Evolutionary conservation across 768 basidiomycete genomes (phyloP).

Genomic region (Hericium coralloides): DNA sequence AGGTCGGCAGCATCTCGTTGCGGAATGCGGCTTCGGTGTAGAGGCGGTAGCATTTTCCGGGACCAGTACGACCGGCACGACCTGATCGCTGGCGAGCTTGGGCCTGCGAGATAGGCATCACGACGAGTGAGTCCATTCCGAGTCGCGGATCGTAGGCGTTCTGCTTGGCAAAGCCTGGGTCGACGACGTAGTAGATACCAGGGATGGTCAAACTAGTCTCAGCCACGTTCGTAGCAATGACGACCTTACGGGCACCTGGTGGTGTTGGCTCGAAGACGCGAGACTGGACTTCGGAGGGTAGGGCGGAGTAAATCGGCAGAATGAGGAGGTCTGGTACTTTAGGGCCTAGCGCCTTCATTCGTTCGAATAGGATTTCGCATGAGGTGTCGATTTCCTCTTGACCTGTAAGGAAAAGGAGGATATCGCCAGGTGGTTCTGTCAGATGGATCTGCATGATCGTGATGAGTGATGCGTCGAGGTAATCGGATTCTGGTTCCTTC

Average conservation of each 20-base stretch:
- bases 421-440: slow-evolving; percentile 93
- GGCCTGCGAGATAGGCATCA: slow-evolving; percentile 98
- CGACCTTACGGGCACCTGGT: slow-evolving; percentile 96
- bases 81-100: slow-evolving; percentile 94
- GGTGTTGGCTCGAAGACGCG: slow-evolving; percentile 97
- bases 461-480: slow-evolving; percentile 95
- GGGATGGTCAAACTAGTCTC: slow-evolving; percentile 98
- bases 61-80: slow-evolving; percentile 95
- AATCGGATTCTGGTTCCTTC: slow-evolving; percentile 96
- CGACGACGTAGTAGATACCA: slow-evolving; percentile 98
- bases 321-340: slow-evolving; percentile 97
- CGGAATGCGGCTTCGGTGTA: slow-evolving; percentile 98
- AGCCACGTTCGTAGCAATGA: slow-evolving; percentile 98
- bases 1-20: slow-evolving; percentile 97
- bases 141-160: slow-evolving; percentile 96
- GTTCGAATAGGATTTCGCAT: slow-evolving; percentile 95
- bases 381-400: slow-evolving; percentile 98
- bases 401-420: slow-evolving; percentile 95
- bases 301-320: slow-evolving; percentile 94
- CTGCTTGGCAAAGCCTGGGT: slow-evolving; percentile 98
- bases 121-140: slow-evolving; percentile 98
- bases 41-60: slow-evolving; percentile 95
- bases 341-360: slow-evolving; percentile 98
- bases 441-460: slow-evolving; percentile 99
- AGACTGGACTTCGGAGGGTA: slow-evolving; percentile 97